These are phyloP conservation scores for Corynascus novoguineensis DNA, from an alignment of 495 filamentous ascomycete species.

Conservation along the genomic window DNA sequence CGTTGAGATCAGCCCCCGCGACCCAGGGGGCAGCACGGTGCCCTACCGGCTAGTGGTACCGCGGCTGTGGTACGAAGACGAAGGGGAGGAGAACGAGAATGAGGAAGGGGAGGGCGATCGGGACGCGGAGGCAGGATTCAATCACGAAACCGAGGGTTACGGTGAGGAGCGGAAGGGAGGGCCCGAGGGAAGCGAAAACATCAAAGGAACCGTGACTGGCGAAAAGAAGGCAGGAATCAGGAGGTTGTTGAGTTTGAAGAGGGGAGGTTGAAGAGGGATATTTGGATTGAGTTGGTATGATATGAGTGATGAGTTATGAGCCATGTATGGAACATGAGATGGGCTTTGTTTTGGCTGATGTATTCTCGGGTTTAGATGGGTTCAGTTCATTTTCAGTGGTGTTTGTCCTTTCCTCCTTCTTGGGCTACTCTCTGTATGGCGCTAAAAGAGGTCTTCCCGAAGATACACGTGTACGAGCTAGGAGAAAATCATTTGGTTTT, in stretches of 20 bases:
- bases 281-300: neutral
- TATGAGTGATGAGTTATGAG: neutral
- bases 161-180: neutral
- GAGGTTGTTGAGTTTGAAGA: constrained; percentile 21
- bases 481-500: too few species aligned
- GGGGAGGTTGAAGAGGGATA: neutral
- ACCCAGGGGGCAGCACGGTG: constrained; percentile 82
- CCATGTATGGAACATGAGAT: neutral
- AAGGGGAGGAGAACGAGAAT: constrained; percentile 26
- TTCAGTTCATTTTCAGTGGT: neutral
- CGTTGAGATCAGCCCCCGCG: constrained; percentile 75
- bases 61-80: constrained; percentile 54
- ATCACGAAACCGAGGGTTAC: too few species aligned
- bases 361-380: neutral
- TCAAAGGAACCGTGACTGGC: too few species aligned
- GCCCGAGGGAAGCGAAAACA: constrained; percentile 8
- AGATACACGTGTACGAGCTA: too few species aligned
- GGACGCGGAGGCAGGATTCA: neutral
- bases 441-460: too few species aligned
- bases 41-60: constrained; percentile 86
- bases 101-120: neutral
- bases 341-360: neutral
- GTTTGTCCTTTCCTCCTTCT: neutral
- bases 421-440: too few species aligned
- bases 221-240: constrained; percentile 14